Base-by-base conservation (phyloP, 78 protist genomes). In the Pelomyxa schiedti region DNA sequence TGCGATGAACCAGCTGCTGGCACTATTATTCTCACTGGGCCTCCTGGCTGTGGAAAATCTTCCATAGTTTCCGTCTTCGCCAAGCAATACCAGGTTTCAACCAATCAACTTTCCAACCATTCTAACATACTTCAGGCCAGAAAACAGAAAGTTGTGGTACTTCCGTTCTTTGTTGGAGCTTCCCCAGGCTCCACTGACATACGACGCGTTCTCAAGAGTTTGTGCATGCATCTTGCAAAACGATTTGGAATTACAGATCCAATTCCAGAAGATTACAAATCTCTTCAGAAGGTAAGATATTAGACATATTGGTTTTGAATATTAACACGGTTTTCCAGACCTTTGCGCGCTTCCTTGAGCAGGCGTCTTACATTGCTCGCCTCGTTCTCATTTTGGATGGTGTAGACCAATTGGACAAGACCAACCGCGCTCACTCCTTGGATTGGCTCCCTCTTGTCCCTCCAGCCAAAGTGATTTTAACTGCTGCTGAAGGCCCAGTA, bases 1-100 rank as follows among this genome's bases (percentile, higher is more conserved):
- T 24, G 40, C 43, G 81, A 84, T 8, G 38, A 66, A 32, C 8
- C 63, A 24, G 69, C 78, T 16, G 63, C 88, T 29, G 64, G 66
- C 43, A 41, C 52, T 8, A 24, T 81, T 0, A 28, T 76, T 4
- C 77, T 88, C 7, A n/a, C 74, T 24, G 89, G 92, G 67, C 43
- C 65, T 24, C 72, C 83, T 2, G 92, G 92, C 66, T 28, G 28
- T 8, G 92, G 92, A 40, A 88, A 88, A 52, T n/a, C 87, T 26
- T 6, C 84, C 5, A 24, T 80, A n/a, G 35, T 75, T 0, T 70
- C 89, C 3, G 40, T 69, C 4, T 69, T 81, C n/a, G 40, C 74
- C 4, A 39, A 66, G 24, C 32, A 40, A 22, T 37, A 22, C 36
- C 39, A 0, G 28, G 69, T 52, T 52, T 52, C 24, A n/a, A 24